Percentiles rank a stretch among this genome's conserved stretches.
Conservation (phyloP, 352 stramenopile species). For the Phytophthora nicotianae region DNA sequence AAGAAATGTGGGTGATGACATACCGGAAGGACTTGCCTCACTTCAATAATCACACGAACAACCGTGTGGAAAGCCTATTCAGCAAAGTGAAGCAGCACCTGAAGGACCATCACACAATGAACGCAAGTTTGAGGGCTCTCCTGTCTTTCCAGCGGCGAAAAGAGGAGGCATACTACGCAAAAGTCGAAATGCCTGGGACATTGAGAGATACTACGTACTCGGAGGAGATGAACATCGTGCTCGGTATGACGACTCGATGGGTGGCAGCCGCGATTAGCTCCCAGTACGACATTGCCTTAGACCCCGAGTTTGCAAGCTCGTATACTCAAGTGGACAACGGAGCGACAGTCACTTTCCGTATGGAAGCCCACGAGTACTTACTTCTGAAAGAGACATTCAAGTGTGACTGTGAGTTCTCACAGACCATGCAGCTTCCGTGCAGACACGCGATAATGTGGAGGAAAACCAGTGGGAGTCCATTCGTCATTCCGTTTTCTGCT, state of each 20-base stretch:
- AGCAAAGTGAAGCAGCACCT: background rate
- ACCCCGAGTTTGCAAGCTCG: background rate
- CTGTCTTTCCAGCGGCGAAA: no score
- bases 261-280: constrained; percentile 1
- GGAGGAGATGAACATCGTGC: background rate
- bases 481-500: background rate
- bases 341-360: background rate
- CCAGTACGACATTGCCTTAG: constrained; percentile 5
- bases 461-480: no score
- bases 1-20: no score
- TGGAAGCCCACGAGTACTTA: constrained; percentile 1
- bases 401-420: no score
- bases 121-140: background rate
- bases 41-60: background rate
- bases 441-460: no score
- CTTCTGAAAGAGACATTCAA: no score
- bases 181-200: background rate
- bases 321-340: constrained; percentile 4
- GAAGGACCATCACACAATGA: background rate
- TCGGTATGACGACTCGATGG: constrained; percentile 5
- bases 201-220: background rate
- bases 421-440: no score
- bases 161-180: constrained; percentile 5
- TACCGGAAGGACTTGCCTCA: background rate
- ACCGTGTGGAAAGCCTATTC: background rate